Evolutionary conservation across 1,284 basidiomycete species (phyloP).

Genomic region (Leccinum pseudoinsigne): DNA sequence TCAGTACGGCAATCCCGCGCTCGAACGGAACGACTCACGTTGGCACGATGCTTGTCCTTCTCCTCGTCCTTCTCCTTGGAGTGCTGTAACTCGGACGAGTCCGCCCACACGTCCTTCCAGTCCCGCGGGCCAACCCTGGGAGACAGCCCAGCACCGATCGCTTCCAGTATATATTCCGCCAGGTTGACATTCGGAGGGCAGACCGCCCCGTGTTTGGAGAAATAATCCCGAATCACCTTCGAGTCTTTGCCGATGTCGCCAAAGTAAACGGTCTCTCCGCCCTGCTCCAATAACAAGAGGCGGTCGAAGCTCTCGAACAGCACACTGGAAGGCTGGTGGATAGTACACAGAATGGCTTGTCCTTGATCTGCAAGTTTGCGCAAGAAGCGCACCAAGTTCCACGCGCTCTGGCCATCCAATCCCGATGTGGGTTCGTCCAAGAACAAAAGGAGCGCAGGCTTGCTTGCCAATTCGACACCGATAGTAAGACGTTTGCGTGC

Average conservation of each 20-base stretch:
- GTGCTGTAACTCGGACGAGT: slow-evolving; percentile 47
- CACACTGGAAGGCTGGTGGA: slow-evolving; percentile 73
- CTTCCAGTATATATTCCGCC: slow-evolving; percentile 65
- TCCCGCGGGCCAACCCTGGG: slow-evolving; percentile 66
- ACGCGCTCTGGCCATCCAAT: slow-evolving; percentile 82
- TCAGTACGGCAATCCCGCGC: too few relatives aligned
- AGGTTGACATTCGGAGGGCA: slow-evolving; percentile 64
- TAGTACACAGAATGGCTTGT: slow-evolving; percentile 76
- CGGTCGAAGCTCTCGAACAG: slow-evolving; percentile 80
- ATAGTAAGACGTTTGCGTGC: slow-evolving; percentile 87
- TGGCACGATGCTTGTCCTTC: too few relatives aligned
- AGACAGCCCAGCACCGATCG: slow-evolving; percentile 74
- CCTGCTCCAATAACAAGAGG: slow-evolving; percentile 61
- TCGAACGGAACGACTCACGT: too few relatives aligned
- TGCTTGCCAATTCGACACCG: slow-evolving; percentile 86
- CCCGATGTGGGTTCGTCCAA: slow-evolving; percentile 65
- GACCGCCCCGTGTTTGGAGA: slow-evolving; percentile 61
- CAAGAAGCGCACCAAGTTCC: slow-evolving; percentile 85
- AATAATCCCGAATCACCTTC: slow-evolving; percentile 63
- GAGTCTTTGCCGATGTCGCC: slow-evolving; percentile 76
- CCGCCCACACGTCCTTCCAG: slow-evolving; percentile 78
- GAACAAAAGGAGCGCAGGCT: slow-evolving; percentile 82
- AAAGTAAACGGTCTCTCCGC: slow-evolving; percentile 78
- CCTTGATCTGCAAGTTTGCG: slow-evolving; percentile 84
- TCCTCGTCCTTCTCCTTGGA: too few relatives aligned